Evolutionary conservation across 192 early-diverging fungal species (phyloP), one percentile per base, ranked within the genome.

Genomic region (Cetraspora pellucida): DNA sequence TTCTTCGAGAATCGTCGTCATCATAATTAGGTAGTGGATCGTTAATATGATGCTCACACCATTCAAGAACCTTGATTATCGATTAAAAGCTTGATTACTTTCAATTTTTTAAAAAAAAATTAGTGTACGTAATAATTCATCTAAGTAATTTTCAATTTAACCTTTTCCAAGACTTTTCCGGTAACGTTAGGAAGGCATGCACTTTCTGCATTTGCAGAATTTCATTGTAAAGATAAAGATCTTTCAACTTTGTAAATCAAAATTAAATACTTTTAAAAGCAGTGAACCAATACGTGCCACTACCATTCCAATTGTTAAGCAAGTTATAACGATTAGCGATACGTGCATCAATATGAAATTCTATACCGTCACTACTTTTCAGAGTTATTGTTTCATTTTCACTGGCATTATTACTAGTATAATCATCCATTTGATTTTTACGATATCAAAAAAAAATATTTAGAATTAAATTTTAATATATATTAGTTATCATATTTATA

Each of bases 221-320:
- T 19, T 2, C 19, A 19, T 54, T 19, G 4, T 54, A 19, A 19
- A n/a, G 13, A 14, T 13, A 19, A 54, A n/a, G 4, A 14, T 19
- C 2, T 19, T 54, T 2, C 19, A 54, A 54, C 4, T 54, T 54
- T 54, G 13, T 5, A 54, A 54, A 54, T n/a, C 50, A 54, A 14
- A n/a, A n/a, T n/a, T n/a, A n/a, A n/a, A n/a, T 14, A 19, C 16
- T 37, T 37, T 37, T 37, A 37, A 37, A 37, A 37, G n/a, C n/a
- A n/a, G n/a, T 37, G 37, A 1, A 37, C 1, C 37, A 7, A 37
- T 37, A 7, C 7, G 7, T 37, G 7, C 37, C 37, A 37, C 85
- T 83, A 81, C 91, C 93, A 31, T 94, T 82, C 89, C 94, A 86
- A 83, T 93, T 94, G 77, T 90, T 92, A 81, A 95, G 90, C 67